These are phyloP conservation scores for Liquidambar formosana DNA, from an alignment of 164 flowering plant species.

Conservation along the genomic window DNA sequence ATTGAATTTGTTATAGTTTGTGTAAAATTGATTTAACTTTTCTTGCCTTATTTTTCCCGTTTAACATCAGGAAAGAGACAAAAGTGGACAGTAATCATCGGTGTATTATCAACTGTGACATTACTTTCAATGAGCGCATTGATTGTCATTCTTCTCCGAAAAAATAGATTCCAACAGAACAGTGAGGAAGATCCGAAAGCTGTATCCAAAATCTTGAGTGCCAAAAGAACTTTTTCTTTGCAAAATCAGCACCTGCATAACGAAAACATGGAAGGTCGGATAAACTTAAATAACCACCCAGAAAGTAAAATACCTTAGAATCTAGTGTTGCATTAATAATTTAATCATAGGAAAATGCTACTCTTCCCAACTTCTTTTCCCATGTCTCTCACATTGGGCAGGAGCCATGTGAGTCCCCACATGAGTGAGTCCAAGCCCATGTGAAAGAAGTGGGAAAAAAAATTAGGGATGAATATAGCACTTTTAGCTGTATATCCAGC, in stretches of 20 bases:
- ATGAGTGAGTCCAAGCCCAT: too few relatives aligned
- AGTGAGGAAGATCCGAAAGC: conserved; percentile 34
- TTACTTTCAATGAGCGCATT: conserved; percentile 29
- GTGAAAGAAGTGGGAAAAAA: too few relatives aligned
- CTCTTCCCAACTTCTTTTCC: too few relatives aligned
- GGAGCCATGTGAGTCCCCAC: too few relatives aligned
- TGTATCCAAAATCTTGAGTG: conserved; percentile 27
- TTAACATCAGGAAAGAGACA: conserved; percentile 24
- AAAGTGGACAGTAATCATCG: conserved; percentile 30
- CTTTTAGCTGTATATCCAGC: too few relatives aligned
- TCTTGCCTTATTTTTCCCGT: conserved; percentile 4
- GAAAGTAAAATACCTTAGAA: too few relatives aligned
- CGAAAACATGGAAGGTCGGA: conserved; percentile 44
- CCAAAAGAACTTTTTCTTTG: conserved; percentile 26
- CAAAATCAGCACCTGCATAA: conserved; percentile 22
- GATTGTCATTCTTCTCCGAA: conserved; percentile 24
- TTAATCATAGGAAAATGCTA: too few relatives aligned
- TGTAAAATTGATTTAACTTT: not conserved
- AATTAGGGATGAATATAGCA: too few relatives aligned
- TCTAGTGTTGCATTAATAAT: too few relatives aligned
- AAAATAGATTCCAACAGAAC: conserved; percentile 16
- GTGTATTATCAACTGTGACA: conserved; percentile 30
- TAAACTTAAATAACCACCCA: not conserved
- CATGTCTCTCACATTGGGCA: too few relatives aligned
- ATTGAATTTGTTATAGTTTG: not conserved